phyloP scores from a whole-genome alignment of 2,329 filamentous ascomycete genomes.

The Calcarisporium arbuscula region DNA sequence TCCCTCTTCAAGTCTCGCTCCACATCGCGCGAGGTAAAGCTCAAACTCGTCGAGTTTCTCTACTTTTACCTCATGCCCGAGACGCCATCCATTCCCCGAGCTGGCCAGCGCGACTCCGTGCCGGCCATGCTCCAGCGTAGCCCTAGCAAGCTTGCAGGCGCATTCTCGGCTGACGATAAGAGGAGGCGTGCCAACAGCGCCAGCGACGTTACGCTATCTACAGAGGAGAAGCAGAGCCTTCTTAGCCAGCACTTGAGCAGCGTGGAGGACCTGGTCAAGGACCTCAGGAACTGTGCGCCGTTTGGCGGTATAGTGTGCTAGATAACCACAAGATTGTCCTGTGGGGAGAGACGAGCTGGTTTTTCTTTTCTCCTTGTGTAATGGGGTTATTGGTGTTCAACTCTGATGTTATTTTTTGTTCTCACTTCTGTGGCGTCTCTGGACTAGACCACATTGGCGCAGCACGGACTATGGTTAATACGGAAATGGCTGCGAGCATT shows the following conservation, averaged over 20 bases:
- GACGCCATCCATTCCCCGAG: constrained; percentile 51
- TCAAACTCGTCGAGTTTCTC: constrained; percentile 93
- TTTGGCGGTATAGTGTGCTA: constrained; percentile 57
- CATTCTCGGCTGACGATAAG: constrained; percentile 36
- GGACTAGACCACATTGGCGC: too few relatives aligned
- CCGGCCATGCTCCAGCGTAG: constrained; percentile 56
- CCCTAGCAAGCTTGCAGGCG: constrained; percentile 60
- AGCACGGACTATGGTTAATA: too few relatives aligned
- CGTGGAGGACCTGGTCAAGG: constrained; percentile 78
- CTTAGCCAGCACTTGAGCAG: constrained; percentile 73
- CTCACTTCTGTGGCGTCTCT: too few relatives aligned
- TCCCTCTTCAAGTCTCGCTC: constrained; percentile 86
- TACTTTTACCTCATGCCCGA: constrained; percentile 99
- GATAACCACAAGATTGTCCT: too few relatives aligned
- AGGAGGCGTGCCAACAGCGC: constrained; percentile 29
- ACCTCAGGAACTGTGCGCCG: constrained; percentile 72
- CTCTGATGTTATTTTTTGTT: constrained; percentile 2
- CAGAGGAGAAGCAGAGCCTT: constrained; percentile 75
- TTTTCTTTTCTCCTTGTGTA: not conserved
- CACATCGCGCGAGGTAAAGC: constrained; percentile 82
- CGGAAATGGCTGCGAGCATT: constrained; percentile 2
- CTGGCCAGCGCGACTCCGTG: constrained; percentile 37
- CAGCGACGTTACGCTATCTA: constrained; percentile 49
- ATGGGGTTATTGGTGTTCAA: not conserved
- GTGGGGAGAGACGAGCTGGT: too few relatives aligned